phyloP scores from a whole-genome alignment of 148 eudicot species.

The Fallopia convolvulus region DNA sequence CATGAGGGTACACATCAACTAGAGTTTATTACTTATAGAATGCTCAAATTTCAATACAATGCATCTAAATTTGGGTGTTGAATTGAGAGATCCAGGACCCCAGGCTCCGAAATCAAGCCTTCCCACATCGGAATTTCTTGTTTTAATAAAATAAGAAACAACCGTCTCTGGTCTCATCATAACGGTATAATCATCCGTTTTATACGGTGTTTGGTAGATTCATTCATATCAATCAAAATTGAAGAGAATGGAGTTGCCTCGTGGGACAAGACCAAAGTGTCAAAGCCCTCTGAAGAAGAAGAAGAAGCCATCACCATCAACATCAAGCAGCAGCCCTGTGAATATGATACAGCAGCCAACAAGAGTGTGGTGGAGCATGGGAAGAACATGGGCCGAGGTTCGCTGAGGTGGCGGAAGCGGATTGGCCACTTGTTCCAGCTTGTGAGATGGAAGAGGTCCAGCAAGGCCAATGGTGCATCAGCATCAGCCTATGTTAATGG shows the following conservation, averaged over 20 bases:
- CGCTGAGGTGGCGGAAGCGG: conserved; percentile 10
- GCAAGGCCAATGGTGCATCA: neutral
- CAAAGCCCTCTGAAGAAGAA: neutral
- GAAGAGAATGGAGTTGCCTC: conserved; percentile 1
- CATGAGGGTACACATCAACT: too few relatives aligned
- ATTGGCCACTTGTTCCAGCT: conserved; percentile 7
- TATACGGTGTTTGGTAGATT: neutral
- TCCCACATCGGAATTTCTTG: neutral
- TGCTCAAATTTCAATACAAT: neutral
- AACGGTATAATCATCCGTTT: neutral
- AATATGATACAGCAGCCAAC: neutral
- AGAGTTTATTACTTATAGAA: too few relatives aligned
- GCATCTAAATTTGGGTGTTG: neutral
- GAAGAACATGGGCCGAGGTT: neutral
- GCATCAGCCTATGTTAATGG: neutral
- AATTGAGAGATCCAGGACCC: neutral
- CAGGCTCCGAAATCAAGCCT: too few relatives aligned
- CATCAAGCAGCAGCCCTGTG: neutral
- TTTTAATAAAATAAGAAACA: neutral
- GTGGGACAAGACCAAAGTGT: neutral
- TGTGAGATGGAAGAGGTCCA: conserved; percentile 1
- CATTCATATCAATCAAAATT: conserved; percentile 12
- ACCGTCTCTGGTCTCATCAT: neutral
- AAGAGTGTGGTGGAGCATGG: conserved; percentile 11
- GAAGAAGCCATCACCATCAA: neutral